Conservation (phyloP, 2,329 filamentous ascomycete genomes). For the Lasiodiplodia gonubiensis region DNA sequence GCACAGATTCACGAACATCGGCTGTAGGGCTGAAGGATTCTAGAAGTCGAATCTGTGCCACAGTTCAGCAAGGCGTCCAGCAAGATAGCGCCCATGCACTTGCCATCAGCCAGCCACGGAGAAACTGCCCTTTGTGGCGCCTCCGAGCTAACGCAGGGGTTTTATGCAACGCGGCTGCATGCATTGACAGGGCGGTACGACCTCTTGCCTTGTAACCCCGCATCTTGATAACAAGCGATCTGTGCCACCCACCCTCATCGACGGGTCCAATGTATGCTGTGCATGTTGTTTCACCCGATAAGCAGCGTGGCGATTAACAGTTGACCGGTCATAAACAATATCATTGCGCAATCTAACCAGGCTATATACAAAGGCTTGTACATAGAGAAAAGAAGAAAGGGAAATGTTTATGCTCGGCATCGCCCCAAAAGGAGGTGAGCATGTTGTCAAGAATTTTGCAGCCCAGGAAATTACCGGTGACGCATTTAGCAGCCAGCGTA, state of each 20-base stretch:
- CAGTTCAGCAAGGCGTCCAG: not conserved
- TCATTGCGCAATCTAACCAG: constrained; percentile 18
- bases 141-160: constrained; percentile 2
- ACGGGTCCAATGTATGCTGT: not conserved
- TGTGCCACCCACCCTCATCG: not conserved
- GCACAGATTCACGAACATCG: not conserved
- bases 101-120: not conserved
- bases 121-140: not conserved
- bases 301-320: not conserved
- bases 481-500: constrained; percentile 6
- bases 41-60: not conserved
- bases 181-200: not conserved
- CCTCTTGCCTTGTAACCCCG: not conserved
- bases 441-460: not conserved
- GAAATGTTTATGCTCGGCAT: not conserved
- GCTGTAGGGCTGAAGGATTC: not conserved
- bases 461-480: not conserved
- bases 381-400: not conserved
- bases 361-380: constrained; percentile 20
- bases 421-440: not conserved
- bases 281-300: not conserved
- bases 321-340: constrained; percentile 11
- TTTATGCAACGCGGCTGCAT: not conserved
- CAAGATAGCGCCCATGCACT: no score
- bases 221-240: not conserved